Conservation (phyloP, 306 rosid species). For the Cicer chorassanicum region DNA sequence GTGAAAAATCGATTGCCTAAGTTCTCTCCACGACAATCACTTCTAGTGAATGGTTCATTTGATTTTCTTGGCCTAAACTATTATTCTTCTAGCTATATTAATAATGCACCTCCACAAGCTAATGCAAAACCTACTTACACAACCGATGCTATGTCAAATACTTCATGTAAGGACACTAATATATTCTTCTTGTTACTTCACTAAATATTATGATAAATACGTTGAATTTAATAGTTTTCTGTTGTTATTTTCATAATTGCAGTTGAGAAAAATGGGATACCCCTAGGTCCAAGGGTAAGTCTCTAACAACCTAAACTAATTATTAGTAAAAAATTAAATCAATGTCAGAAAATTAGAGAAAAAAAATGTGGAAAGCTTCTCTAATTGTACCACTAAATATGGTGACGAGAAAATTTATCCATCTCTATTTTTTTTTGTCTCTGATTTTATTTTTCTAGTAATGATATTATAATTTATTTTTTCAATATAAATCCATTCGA, state of each 20-base stretch:
- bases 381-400: neutral
- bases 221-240: neutral
- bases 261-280: constrained; percentile 39
- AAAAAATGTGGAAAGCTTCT: neutral
- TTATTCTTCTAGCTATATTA: constrained; percentile 54
- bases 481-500: neutral
- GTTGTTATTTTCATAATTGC: neutral
- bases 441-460: too few species aligned
- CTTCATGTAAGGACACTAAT: constrained; percentile 40
- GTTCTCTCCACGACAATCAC: constrained; percentile 46
- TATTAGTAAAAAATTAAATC: neutral
- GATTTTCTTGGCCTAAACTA: constrained; percentile 72
- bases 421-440: too few species aligned
- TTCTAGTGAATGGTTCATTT: constrained; percentile 53
- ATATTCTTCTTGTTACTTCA: neutral
- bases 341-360: neutral
- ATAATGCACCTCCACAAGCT: constrained; percentile 16
- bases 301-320: neutral
- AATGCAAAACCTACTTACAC: constrained; percentile 37
- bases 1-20: constrained; percentile 58
- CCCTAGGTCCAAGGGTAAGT: constrained; percentile 39
- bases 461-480: too few species aligned
- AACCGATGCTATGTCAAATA: constrained; percentile 43
- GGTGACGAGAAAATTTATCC: neutral
- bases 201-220: neutral